Evolutionary conservation across 1,284 basidiomycete genomes (phyloP).

Genomic region (Trametes sp.): DNA sequence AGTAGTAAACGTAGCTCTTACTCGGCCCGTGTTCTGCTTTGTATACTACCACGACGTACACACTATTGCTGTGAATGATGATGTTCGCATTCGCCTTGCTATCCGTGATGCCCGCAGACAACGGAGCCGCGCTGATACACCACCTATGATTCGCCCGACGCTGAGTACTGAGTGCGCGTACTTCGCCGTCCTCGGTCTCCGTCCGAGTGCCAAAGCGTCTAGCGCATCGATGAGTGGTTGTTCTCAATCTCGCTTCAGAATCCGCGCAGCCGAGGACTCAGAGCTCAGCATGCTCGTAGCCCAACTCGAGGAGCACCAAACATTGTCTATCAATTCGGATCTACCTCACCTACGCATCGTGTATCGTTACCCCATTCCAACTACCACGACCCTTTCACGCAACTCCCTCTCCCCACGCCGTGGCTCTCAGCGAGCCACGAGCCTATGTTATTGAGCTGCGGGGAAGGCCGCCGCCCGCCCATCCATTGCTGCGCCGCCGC

Average conservation of each 20-base stretch:
- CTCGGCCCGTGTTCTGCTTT: too few relatives aligned
- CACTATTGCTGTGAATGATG: too few relatives aligned
- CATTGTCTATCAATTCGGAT: too few relatives aligned
- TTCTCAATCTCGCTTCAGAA: not conserved
- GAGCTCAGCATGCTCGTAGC: too few relatives aligned
- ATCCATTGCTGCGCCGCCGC: conserved; percentile 7
- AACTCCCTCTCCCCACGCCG: not conserved
- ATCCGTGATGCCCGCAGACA: too few relatives aligned
- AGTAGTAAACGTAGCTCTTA: not conserved
- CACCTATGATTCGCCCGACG: too few relatives aligned
- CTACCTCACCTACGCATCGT: not conserved
- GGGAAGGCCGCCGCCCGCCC: conserved; percentile 39
- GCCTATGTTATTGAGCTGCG: conserved; percentile 48
- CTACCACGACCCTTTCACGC: not conserved
- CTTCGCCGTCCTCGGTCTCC: not conserved
- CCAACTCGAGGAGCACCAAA: too few relatives aligned
- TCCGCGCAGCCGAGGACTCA: not conserved
- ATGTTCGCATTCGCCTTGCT: too few relatives aligned
- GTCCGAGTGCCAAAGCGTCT: not conserved
- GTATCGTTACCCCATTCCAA: not conserved
- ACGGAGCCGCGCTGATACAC: too few relatives aligned
- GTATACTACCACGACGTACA: too few relatives aligned
- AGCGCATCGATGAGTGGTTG: not conserved
- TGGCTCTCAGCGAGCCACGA: conserved; percentile 33
- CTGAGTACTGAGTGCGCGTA: not conserved